Conservation (phyloP, 139 green algal genomes). For the Haematococcus sp. region DNA sequence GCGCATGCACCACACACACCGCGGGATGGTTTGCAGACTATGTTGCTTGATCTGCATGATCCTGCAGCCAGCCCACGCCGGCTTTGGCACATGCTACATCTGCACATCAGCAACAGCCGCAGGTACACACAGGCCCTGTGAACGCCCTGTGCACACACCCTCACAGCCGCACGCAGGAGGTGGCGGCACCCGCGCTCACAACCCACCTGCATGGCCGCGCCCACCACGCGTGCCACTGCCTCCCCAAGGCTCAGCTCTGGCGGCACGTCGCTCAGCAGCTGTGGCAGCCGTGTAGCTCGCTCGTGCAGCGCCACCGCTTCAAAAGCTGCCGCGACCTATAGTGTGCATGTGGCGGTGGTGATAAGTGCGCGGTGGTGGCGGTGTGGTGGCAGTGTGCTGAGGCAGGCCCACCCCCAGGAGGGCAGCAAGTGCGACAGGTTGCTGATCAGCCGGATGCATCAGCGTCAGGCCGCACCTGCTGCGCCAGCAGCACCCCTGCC, state of each 20-base stretch:
- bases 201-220: not conserved
- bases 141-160: no score
- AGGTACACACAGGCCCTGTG: no score
- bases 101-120: no score
- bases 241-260: not conserved
- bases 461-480: slow-evolving; percentile 5
- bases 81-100: no score
- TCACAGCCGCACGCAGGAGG: no score
- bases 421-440: no score
- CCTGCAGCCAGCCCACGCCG: no score
- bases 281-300: not conserved
- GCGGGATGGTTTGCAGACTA: no score
- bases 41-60: no score
- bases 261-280: slow-evolving; percentile 7
- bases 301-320: not conserved
- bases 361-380: not conserved
- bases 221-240: not conserved
- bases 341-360: not conserved
- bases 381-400: not conserved
- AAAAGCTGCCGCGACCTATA: not conserved
- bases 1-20: no score
- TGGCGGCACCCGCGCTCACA: no score
- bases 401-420: not conserved
- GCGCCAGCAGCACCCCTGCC: not conserved
- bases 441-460: no score